Evolutionary conservation across 805 yeast genomes (phyloP).

Genomic region (Hanseniaspora guilliermondii): DNA sequence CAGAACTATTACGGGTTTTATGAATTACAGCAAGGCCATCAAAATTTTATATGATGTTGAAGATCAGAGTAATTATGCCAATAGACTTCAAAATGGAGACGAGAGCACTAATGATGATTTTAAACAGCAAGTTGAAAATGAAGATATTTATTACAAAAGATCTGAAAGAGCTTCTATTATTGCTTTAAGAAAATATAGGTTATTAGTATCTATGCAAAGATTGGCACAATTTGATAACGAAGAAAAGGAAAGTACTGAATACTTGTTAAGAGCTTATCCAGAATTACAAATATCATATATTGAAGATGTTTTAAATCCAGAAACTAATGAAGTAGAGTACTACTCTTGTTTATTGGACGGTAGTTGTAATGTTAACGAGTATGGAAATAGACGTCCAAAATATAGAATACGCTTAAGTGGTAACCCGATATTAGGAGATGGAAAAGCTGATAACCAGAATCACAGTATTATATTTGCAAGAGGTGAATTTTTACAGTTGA

Average conservation of each 20-base stretch:
- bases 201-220: constrained; percentile 79
- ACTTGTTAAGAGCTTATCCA: constrained; percentile 71
- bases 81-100: constrained; percentile 68
- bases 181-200: constrained; percentile 73
- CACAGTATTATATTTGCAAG: constrained; percentile 68
- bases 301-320: constrained; percentile 70
- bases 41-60: constrained; percentile 88
- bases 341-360: constrained; percentile 74
- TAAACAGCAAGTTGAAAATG: constrained; percentile 80
- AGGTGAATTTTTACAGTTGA: constrained; percentile 74
- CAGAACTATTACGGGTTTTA: constrained; percentile 94
- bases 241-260: constrained; percentile 69
- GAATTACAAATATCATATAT: constrained; percentile 82
- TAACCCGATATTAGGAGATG: constrained; percentile 77
- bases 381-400: constrained; percentile 64
- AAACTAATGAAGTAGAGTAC: constrained; percentile 57
- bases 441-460: constrained; percentile 78
- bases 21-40: constrained; percentile 95
- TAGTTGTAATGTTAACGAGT: constrained; percentile 56
- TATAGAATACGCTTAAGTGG: constrained; percentile 71
- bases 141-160: constrained; percentile 19
- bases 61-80: constrained; percentile 71
- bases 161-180: constrained; percentile 36
- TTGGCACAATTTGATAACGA: constrained; percentile 57
- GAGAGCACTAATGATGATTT: constrained; percentile 96